A percentile compares a stretch with the other conserved stretches of the same genome.
Evolutionary conservation across 768 basidiomycete species (phyloP).

Genomic region (Boletus rex-veris): DNA sequence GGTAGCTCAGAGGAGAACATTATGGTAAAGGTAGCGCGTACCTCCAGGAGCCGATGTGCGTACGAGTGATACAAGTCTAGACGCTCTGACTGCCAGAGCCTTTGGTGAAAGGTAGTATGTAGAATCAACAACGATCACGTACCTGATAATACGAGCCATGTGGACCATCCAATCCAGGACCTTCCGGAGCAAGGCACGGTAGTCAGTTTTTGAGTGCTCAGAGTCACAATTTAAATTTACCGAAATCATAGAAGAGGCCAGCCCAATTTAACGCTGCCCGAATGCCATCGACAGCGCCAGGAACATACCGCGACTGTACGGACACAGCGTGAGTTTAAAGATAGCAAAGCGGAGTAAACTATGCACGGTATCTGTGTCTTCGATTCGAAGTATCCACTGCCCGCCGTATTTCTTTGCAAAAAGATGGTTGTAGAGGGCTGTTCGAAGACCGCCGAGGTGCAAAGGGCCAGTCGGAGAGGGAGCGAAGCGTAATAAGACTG

Average conservation of each 20-base stretch:
- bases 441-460: slow-evolving; percentile 92
- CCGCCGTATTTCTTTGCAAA: slow-evolving; percentile 79
- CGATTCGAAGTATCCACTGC: slow-evolving; percentile 88
- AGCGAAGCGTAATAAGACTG: slow-evolving; percentile 83
- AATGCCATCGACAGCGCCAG: slow-evolving; percentile 82
- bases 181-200: slow-evolving; percentile 36
- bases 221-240: slow-evolving; percentile 38
- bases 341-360: neutral
- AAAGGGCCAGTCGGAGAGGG: slow-evolving; percentile 95
- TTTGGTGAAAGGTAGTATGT: neutral
- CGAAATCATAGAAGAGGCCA: slow-evolving; percentile 87
- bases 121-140: neutral
- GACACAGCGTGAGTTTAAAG: neutral
- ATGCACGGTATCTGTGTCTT: slow-evolving; percentile 90
- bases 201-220: slow-evolving; percentile 1
- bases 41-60: slow-evolving; percentile 71
- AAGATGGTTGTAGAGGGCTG: slow-evolving; percentile 90
- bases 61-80: slow-evolving; percentile 80
- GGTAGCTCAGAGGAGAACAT: neutral
- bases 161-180: slow-evolving; percentile 72
- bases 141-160: slow-evolving; percentile 90
- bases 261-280: slow-evolving; percentile 82
- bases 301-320: slow-evolving; percentile 70
- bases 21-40: slow-evolving; percentile 29
- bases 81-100: slow-evolving; percentile 71